Percentiles rank a stretch among this genome's conserved stretches.
Conservation (phyloP, 345 rosid genomes). For the Atalantia buxifolia region DNA sequence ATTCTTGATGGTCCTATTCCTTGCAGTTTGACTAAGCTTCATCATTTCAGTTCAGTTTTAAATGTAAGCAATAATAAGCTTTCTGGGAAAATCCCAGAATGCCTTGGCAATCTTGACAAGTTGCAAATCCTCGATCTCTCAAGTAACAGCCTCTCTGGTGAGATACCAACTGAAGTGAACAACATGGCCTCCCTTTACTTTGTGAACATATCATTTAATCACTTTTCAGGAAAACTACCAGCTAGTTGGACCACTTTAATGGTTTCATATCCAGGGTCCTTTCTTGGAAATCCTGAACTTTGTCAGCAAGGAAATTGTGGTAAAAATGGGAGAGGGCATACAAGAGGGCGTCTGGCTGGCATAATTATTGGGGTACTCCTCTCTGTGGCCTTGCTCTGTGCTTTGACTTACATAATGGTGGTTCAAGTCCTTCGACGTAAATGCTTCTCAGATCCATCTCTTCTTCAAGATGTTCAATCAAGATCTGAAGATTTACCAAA, state of each 20-base stretch:
- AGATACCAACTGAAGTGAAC: conserved; percentile 30
- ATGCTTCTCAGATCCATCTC: conserved; percentile 14
- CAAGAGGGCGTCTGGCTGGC: conserved; percentile 22
- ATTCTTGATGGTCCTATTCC: conserved; percentile 35
- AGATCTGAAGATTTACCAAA: conserved; percentile 27
- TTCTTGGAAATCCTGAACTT: conserved; percentile 31
- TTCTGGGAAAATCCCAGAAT: conserved; percentile 34
- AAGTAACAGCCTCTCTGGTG: conserved; percentile 30
- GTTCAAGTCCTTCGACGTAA: conserved; percentile 15
- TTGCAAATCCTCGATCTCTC: conserved; percentile 40
- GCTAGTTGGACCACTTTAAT: conserved; percentile 25
- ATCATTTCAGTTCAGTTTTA: conserved; percentile 32
- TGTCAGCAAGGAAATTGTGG: conserved; percentile 16
- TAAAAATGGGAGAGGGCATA: conserved; percentile 8
- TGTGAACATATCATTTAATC: conserved; percentile 39
- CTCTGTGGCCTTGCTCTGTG: conserved; percentile 29
- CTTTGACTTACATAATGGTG: conserved; percentile 16
- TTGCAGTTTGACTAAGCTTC: conserved; percentile 33
- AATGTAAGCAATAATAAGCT: conserved; percentile 36
- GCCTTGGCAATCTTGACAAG: conserved; percentile 33
- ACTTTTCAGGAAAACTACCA: conserved; percentile 26
- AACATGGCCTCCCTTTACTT: conserved; percentile 30
- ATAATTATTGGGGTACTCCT: conserved; percentile 16
- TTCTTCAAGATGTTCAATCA: conserved; percentile 19
- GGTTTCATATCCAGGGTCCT: conserved; percentile 32